A percentile compares a stretch with the other conserved stretches of the same genome.
Evolutionary conservation across 108 stramenopile species (phyloP).

Genomic region (Parietichytrium sp.): DNA sequence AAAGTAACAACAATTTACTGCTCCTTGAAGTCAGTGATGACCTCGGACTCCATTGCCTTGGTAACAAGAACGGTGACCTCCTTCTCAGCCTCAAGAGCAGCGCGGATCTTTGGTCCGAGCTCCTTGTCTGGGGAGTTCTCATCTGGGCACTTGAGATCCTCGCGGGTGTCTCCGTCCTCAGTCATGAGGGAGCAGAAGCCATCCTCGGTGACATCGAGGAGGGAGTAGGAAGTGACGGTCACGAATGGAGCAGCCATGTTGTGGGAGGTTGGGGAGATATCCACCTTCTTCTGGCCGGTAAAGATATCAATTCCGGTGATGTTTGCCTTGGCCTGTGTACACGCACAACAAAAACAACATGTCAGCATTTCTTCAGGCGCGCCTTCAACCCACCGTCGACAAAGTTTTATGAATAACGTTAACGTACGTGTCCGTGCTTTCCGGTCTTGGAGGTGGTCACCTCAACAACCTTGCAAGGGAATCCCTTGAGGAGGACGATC

Average conservation of each 20-base stretch:
- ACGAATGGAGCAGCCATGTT: conserved; percentile 67
- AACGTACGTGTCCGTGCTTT: conserved; percentile 99
- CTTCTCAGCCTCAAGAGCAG: conserved; percentile 77
- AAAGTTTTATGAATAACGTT: too few species aligned
- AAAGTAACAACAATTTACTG: conserved; percentile 49
- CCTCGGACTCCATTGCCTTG: conserved; percentile 63
- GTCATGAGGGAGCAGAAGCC: conserved; percentile 93
- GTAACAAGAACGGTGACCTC: conserved; percentile 53
- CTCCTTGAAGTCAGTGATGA: conserved; percentile 38
- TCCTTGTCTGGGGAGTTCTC: background rate
- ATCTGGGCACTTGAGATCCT: conserved; percentile 89
- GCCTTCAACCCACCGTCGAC: too few species aligned
- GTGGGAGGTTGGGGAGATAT: conserved; percentile 49
- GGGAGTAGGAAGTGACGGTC: conserved; percentile 87
- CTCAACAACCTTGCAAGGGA: conserved; percentile 96
- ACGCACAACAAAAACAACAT: too few species aligned
- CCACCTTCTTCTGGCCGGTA: conserved; percentile 90
- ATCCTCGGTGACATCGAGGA: conserved; percentile 93
- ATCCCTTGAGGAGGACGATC: conserved; percentile 93
- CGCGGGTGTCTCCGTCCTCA: conserved; percentile 95
- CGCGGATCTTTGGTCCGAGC: conserved; percentile 87
- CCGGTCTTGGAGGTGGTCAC: conserved; percentile 99
- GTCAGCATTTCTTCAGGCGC: too few species aligned
- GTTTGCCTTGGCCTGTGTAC: conserved; percentile 99
- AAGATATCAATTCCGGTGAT: conserved; percentile 97